Conservation (phyloP, 495 filamentous ascomycete species). For the Aspergillus conjunctus region DNA sequence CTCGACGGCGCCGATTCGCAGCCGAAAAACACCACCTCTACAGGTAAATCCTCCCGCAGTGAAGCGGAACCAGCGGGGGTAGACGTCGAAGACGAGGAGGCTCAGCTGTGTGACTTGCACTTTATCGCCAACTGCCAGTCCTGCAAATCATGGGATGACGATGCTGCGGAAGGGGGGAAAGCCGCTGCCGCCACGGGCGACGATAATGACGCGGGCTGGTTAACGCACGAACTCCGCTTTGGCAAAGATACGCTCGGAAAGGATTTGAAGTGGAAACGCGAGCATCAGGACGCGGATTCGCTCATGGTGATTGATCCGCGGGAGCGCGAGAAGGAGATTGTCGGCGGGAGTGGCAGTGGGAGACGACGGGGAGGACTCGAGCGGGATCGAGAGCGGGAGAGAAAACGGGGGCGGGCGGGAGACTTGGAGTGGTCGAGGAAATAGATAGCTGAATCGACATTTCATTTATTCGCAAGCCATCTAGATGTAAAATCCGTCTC, state of each 20-base stretch:
- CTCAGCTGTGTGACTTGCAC: constrained; percentile 79
- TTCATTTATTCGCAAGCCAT: too few species aligned
- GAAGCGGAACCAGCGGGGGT: constrained; percentile 36
- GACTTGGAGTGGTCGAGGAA: constrained; percentile 41
- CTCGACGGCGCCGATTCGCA: constrained; percentile 62
- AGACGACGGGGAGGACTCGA: constrained; percentile 32
- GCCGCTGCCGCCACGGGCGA: constrained; percentile 42
- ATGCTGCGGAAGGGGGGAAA: constrained; percentile 20
- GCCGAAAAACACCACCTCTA: constrained; percentile 4
- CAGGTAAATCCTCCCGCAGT: constrained; percentile 20
- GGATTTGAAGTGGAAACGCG: constrained; percentile 84
- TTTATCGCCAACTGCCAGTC: constrained; percentile 93
- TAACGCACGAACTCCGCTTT: constrained; percentile 76
- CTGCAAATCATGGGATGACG: constrained; percentile 70
- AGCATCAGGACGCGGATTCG: constrained; percentile 84
- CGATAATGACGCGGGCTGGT: constrained; percentile 66
- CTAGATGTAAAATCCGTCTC: too few species aligned
- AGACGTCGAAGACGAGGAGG: constrained; percentile 61
- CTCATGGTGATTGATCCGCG: constrained; percentile 93
- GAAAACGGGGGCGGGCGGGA: constrained; percentile 38
- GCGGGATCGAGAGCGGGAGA: constrained; percentile 45
- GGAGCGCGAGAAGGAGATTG: constrained; percentile 75
- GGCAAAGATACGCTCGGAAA: constrained; percentile 89
- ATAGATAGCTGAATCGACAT: background rate
- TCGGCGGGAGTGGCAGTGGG: constrained; percentile 22